Conservation (phyloP, 2,329 filamentous ascomycete species). For the Sclerotiophoma versabilis region DNA sequence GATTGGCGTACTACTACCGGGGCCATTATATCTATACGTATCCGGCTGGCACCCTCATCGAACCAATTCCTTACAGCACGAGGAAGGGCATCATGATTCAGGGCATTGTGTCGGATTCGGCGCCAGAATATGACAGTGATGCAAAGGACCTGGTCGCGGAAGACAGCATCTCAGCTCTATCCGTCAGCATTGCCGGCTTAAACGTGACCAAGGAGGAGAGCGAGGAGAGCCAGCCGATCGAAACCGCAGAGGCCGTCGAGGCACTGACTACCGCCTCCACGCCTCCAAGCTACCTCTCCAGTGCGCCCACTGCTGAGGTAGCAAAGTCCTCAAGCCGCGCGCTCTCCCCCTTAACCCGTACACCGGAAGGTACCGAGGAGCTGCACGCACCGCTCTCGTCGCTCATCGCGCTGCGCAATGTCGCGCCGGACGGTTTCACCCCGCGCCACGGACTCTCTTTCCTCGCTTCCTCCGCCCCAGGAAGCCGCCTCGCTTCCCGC, state of each 20-base stretch:
- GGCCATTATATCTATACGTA: slow-evolving; percentile 39
- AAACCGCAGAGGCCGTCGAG: background rate
- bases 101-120: slow-evolving; percentile 8
- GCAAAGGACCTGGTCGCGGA: slow-evolving; percentile 10
- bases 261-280: background rate
- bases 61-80: slow-evolving; percentile 29
- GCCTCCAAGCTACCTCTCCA: background rate
- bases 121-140: slow-evolving; percentile 19
- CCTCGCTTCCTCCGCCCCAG: slow-evolving; percentile 38
- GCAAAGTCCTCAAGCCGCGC: background rate
- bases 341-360: background rate
- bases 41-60: slow-evolving; percentile 24
- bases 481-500: slow-evolving; percentile 23
- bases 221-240: slow-evolving; percentile 1
- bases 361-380: background rate
- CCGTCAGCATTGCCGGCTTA: slow-evolving; percentile 12
- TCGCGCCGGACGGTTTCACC: slow-evolving; percentile 15
- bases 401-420: background rate
- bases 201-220: too few species aligned
- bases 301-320: background rate
- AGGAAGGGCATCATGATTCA: slow-evolving; percentile 28
- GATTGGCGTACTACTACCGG: slow-evolving; percentile 41
- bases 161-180: slow-evolving; percentile 20
- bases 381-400: background rate
- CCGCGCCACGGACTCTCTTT: slow-evolving; percentile 29